Conservation (phyloP, 768 basidiomycete species). For the Chiua virens region DNA sequence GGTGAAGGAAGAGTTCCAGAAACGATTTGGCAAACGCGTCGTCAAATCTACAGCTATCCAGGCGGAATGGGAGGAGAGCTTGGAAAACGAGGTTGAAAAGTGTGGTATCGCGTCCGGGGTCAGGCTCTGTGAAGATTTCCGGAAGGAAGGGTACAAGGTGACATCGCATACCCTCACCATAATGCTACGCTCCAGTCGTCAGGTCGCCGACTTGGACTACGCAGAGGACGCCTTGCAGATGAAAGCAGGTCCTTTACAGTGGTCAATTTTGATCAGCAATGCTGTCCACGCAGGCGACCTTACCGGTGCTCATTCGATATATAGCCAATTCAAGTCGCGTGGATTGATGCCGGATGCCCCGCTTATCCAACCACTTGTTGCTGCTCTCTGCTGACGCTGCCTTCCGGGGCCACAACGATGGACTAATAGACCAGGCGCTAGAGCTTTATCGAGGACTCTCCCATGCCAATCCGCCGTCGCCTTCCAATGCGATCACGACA, state of each 20-base stretch:
- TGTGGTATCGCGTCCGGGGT: constrained; percentile 37
- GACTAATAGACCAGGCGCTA: constrained; percentile 53
- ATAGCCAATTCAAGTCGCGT: constrained; percentile 42
- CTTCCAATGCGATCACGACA: constrained; percentile 8
- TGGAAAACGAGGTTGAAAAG: constrained; percentile 32
- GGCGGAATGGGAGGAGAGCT: constrained; percentile 29
- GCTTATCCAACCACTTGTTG: constrained; percentile 57
- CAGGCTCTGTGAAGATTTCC: constrained; percentile 33
- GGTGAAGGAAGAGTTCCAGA: constrained; percentile 39
- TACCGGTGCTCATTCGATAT: constrained; percentile 47
- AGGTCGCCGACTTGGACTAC: constrained; percentile 41
- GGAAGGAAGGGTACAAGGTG: constrained; percentile 34
- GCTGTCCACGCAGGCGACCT: constrained; percentile 39
- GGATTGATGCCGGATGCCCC: constrained; percentile 49
- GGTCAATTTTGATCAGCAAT: constrained; percentile 58
- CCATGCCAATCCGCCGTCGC: constrained; percentile 27
- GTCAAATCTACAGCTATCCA: constrained; percentile 26
- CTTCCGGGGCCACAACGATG: constrained; percentile 37
- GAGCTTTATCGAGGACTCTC: constrained; percentile 51
- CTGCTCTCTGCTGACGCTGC: constrained; percentile 44
- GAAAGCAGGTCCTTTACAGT: constrained; percentile 44
- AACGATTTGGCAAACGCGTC: constrained; percentile 30
- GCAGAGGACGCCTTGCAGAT: constrained; percentile 43
- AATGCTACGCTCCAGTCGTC: constrained; percentile 43
- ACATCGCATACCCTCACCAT: constrained; percentile 36